Evolutionary conservation across 208 protist species (phyloP).

Genomic region (Novymonas esmeraldas): DNA sequence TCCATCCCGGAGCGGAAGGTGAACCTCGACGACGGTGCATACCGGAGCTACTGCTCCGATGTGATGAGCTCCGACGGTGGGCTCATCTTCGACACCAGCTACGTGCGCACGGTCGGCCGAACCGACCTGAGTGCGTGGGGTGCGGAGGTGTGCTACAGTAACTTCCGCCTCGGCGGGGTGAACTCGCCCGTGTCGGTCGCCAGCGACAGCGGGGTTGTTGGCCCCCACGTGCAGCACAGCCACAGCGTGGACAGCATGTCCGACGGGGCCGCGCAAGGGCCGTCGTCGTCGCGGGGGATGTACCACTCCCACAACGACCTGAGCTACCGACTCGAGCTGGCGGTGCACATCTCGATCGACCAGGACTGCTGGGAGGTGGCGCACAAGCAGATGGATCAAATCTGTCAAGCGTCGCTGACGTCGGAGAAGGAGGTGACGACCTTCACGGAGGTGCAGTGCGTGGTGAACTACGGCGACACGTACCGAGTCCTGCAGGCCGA

Average conservation of each 20-base stretch:
- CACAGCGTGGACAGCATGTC: slow-evolving; percentile 20
- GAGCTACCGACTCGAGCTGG: slow-evolving; percentile 65
- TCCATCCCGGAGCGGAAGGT: slow-evolving; percentile 58
- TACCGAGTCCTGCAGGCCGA: slow-evolving; percentile 25
- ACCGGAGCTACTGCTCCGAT: slow-evolving; percentile 66
- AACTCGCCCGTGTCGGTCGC: slow-evolving; percentile 12
- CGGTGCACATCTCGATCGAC: slow-evolving; percentile 69
- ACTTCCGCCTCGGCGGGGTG: slow-evolving; percentile 50
- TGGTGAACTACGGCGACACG: slow-evolving; percentile 48
- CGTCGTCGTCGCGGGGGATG: slow-evolving; percentile 2
- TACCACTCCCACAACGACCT: slow-evolving; percentile 11
- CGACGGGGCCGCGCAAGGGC: slow-evolving; percentile 2
- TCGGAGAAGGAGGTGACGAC: slow-evolving; percentile 69
- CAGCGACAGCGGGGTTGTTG: slow-evolving; percentile 10
- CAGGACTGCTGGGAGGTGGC: slow-evolving; percentile 71
- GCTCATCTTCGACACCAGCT: slow-evolving; percentile 78
- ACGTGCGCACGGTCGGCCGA: slow-evolving; percentile 64
- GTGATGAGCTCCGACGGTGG: slow-evolving; percentile 84
- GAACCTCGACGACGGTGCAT: slow-evolving; percentile 72
- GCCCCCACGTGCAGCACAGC: slow-evolving; percentile 12
- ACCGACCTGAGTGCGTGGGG: slow-evolving; percentile 74
- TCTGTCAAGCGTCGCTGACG: slow-evolving; percentile 73
- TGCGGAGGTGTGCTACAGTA: slow-evolving; percentile 69
- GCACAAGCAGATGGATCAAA: slow-evolving; percentile 60
- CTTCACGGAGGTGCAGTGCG: slow-evolving; percentile 61